phyloP scores from a whole-genome alignment of 1,284 basidiomycete genomes.

The Fomitopsis schrenkii region DNA sequence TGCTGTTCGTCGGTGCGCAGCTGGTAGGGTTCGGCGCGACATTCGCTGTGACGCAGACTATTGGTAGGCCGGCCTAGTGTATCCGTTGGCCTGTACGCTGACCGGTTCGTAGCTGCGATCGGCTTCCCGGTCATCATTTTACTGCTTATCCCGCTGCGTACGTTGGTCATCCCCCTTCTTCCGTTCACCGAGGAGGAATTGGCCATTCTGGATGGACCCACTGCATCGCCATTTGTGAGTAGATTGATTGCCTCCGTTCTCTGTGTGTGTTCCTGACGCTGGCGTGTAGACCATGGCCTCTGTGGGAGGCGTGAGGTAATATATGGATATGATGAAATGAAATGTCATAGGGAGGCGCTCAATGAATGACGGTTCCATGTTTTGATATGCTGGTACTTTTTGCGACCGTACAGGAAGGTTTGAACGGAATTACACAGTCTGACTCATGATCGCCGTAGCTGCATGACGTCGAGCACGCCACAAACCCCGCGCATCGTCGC shows the following conservation, averaged over 20 bases:
- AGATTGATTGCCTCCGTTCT: not conserved
- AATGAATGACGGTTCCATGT: not conserved
- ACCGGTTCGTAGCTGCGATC: constrained; percentile 62
- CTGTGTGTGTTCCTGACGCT: not conserved
- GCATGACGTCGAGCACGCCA: too few relatives aligned
- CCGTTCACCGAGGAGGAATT: constrained; percentile 83
- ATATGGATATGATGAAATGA: not conserved
- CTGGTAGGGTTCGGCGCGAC: constrained; percentile 86
- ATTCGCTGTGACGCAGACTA: constrained; percentile 90
- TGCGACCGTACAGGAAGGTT: not conserved
- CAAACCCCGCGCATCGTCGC: too few relatives aligned
- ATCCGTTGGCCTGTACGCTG: not conserved
- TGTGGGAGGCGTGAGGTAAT: constrained; percentile 32
- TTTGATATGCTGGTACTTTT: not conserved
- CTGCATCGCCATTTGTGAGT: constrained; percentile 81
- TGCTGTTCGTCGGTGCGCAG: constrained; percentile 80
- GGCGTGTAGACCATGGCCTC: constrained; percentile 42
- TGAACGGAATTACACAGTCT: not conserved
- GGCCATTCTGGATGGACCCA: constrained; percentile 81
- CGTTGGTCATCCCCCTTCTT: constrained; percentile 68
- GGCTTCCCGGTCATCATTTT: constrained; percentile 92
- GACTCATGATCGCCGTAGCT: not conserved
- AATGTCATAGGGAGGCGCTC: not conserved
- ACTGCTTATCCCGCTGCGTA: constrained; percentile 81
- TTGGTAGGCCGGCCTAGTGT: constrained; percentile 48